These are phyloP conservation scores for Nematocida parisii DNA, from an alignment of 371 early-diverging fungal genomes.

Conservation along the genomic window DNA sequence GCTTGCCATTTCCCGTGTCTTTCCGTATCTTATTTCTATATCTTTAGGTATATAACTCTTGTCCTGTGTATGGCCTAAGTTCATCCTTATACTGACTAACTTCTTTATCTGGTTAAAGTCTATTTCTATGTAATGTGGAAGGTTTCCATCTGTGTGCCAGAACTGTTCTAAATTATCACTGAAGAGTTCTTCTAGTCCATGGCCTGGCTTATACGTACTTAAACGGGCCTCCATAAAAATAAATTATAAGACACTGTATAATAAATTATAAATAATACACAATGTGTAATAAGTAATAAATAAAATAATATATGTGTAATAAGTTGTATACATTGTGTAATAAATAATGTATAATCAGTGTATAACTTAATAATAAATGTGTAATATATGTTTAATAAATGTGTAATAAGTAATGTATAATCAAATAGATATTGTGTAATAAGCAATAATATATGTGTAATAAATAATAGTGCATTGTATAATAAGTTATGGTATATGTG, in stretches of 20 bases:
- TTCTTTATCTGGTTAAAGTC: conserved; percentile 59
- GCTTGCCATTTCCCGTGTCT: conserved; percentile 73
- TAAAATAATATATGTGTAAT: too few relatives aligned
- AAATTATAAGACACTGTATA: neutral
- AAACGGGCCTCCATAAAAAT: conserved; percentile 67
- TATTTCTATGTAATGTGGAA: conserved; percentile 69
- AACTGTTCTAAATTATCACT: conserved; percentile 59
- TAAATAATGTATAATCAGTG: too few relatives aligned
- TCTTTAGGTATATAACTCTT: conserved; percentile 83
- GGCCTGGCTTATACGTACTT: conserved; percentile 68
- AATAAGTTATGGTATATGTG: too few relatives aligned
- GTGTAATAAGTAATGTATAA: too few relatives aligned
- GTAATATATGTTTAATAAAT: too few relatives aligned
- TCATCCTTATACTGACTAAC: conserved; percentile 74
- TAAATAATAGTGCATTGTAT: too few relatives aligned
- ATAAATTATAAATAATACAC: too few relatives aligned
- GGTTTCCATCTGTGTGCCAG: conserved; percentile 69
- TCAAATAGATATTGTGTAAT: too few relatives aligned
- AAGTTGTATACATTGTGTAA: too few relatives aligned
- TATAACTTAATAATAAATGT: too few relatives aligned
- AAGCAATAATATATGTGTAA: too few relatives aligned
- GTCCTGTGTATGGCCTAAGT: conserved; percentile 77
- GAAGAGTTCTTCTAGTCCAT: conserved; percentile 68
- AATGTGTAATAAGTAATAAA: too few relatives aligned
- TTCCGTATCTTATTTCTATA: conserved; percentile 75